Evolutionary conservation across 2,329 filamentous ascomycete genomes (phyloP).

Genomic region (Colletotrichum sojae): DNA sequence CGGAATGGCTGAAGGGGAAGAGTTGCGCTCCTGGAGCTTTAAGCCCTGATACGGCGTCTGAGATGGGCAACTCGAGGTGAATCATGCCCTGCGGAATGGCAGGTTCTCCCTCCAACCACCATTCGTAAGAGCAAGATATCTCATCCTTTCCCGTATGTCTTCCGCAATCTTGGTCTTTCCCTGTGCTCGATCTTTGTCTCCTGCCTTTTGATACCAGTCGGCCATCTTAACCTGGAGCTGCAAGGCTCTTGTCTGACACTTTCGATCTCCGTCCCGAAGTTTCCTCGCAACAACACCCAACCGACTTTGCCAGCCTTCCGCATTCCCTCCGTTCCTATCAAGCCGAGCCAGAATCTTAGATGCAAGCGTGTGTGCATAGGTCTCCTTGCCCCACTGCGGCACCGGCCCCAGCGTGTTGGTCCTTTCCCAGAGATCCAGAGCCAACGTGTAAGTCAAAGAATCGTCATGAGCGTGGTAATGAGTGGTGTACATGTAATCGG

Average conservation of each 20-base stretch:
- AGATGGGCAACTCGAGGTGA: too few species aligned
- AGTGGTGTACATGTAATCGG: conserved; percentile 6
- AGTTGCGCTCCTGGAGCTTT: too few species aligned
- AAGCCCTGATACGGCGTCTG: too few species aligned
- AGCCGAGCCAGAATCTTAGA: neutral
- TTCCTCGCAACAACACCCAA: neutral
- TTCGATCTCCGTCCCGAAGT: neutral
- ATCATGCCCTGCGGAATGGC: neutral
- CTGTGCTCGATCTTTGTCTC: neutral
- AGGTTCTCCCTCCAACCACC: neutral
- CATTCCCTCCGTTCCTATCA: neutral
- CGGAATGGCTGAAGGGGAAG: too few species aligned
- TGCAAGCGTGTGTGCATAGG: conserved; percentile 7
- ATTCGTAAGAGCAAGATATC: neutral
- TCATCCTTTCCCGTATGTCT: neutral
- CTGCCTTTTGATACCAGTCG: neutral
- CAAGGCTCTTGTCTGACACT: conserved; percentile 16
- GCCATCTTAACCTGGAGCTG: conserved; percentile 3
- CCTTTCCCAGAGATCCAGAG: conserved; percentile 4
- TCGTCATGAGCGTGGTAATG: neutral
- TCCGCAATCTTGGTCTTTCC: neutral
- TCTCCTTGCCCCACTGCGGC: neutral
- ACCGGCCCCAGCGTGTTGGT: neutral
- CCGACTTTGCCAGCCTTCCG: neutral
- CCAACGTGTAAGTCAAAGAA: neutral